Percentiles rank a stretch among this genome's conserved stretches.
Conservation (phyloP, 495 filamentous ascomycete genomes). For the Penicillium silybi region DNA sequence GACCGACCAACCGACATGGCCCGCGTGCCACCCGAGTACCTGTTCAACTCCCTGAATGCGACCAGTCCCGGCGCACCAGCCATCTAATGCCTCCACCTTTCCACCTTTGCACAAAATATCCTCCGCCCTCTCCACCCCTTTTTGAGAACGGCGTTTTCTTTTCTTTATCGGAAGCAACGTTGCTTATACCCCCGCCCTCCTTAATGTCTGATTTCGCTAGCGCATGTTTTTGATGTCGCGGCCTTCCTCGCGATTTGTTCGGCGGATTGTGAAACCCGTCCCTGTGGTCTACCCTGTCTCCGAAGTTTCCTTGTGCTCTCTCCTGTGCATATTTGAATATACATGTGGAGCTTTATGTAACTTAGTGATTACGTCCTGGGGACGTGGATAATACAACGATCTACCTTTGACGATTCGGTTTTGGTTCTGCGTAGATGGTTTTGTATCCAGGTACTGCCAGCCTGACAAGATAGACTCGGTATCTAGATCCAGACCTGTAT, state of each 20-base stretch:
- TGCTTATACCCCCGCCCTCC: constrained; percentile 32
- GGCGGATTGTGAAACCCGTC: not conserved
- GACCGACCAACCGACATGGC: constrained; percentile 73
- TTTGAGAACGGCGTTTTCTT: constrained; percentile 31
- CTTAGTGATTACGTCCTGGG: constrained; percentile 18
- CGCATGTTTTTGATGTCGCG: constrained; percentile 13
- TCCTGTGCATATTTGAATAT: constrained; percentile 15
- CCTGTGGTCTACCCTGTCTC: not conserved
- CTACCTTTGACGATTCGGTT: not conserved
- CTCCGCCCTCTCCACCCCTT: constrained; percentile 13
- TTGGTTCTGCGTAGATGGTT: too few species aligned
- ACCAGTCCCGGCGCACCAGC: constrained; percentile 34
- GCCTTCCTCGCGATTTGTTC: constrained; percentile 11
- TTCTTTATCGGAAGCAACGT: constrained; percentile 25
- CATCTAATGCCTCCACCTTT: constrained; percentile 26
- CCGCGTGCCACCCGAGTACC: constrained; percentile 74
- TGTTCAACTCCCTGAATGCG: constrained; percentile 59
- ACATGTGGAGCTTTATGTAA: constrained; percentile 15
- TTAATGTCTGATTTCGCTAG: constrained; percentile 33
- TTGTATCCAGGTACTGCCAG: too few species aligned
- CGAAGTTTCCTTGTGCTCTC: not conserved
- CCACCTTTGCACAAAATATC: constrained; percentile 13
- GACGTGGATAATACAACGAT: constrained; percentile 21
- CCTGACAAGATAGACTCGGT: too few species aligned
- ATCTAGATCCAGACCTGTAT: too few species aligned